Percentiles rank a stretch among this genome's conserved stretches.
These are phyloP conservation scores for Sporisorium iseilematis-ciliati DNA, from an alignment of 1,284 basidiomycete genomes.

Conservation along the genomic window DNA sequence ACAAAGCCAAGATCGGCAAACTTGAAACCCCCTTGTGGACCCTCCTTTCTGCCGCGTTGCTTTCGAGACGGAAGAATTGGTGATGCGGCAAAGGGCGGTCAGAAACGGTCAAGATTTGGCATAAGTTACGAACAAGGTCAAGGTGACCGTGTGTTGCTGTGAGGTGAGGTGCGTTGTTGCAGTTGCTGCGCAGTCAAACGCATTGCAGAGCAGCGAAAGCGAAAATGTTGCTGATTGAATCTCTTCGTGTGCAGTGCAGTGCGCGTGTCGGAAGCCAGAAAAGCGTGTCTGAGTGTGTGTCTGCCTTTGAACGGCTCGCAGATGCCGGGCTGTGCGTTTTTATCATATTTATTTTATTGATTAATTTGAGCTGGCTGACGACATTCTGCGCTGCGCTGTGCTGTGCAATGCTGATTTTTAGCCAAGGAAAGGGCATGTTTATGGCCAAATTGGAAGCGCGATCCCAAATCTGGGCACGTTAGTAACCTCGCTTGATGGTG, in stretches of 20 bases:
- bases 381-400: constrained; percentile 3
- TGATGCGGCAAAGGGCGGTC: neutral
- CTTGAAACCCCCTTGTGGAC: constrained; percentile 1
- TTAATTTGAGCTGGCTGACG: neutral
- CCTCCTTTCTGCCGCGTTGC: neutral
- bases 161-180: neutral
- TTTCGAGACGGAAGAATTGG: too few species aligned
- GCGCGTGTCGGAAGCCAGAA: neutral
- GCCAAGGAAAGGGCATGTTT: neutral
- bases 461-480: constrained; percentile 19
- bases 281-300: constrained; percentile 4
- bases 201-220: too few species aligned
- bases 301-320: constrained; percentile 27
- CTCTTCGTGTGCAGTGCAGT: too few species aligned
- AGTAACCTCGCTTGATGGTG: constrained; percentile 24
- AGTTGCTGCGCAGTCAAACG: neutral
- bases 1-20: constrained; percentile 14
- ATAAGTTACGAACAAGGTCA: neutral
- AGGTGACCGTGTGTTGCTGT: constrained; percentile 1
- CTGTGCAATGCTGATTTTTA: neutral
- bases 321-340: constrained; percentile 17
- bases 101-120: constrained; percentile 1
- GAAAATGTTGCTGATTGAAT: too few species aligned
- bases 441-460: constrained; percentile 5
- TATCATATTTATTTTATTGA: too few species aligned